phyloP scores from a whole-genome alignment of 345 rosid genomes.

The Garcia nutans region DNA sequence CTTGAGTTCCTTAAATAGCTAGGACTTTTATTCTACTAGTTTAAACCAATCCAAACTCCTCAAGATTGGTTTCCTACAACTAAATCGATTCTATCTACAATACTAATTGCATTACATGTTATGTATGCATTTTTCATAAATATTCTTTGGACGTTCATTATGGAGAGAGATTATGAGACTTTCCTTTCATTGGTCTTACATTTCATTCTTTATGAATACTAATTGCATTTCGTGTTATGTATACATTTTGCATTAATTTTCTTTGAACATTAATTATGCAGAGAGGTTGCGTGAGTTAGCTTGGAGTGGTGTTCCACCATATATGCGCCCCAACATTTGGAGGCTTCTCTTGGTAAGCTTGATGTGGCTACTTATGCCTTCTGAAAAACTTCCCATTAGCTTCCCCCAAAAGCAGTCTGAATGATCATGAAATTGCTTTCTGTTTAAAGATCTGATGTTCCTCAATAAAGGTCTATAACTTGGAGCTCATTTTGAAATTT shows the following conservation, averaged over 20 bases:
- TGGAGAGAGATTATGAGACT: constrained; percentile 78
- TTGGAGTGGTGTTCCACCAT: constrained; percentile 96
- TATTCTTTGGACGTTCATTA: constrained; percentile 4
- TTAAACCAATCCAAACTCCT: no score
- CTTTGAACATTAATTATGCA: constrained; percentile 30
- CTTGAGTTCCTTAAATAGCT: no score
- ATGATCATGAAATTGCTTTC: neutral
- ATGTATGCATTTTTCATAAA: neutral
- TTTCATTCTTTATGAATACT: neutral
- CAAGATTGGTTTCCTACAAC: no score
- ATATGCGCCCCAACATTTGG: constrained; percentile 90
- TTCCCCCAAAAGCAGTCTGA: neutral
- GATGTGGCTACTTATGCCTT: neutral
- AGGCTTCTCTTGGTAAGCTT: constrained; percentile 90
- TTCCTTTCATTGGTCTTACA: neutral
- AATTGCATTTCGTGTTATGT: neutral
- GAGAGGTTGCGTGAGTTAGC: constrained; percentile 87
- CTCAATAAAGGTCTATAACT: neutral
- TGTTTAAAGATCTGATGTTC: neutral
- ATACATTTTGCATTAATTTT: neutral
- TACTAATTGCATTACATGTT: neutral
- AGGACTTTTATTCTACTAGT: no score
- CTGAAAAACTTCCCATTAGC: neutral
- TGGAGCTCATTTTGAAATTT: constrained; percentile 1
- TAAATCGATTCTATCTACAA: no score